Conservation (phyloP, 768 basidiomycete genomes). For the Tylopilus rubrobrunneus region DNA sequence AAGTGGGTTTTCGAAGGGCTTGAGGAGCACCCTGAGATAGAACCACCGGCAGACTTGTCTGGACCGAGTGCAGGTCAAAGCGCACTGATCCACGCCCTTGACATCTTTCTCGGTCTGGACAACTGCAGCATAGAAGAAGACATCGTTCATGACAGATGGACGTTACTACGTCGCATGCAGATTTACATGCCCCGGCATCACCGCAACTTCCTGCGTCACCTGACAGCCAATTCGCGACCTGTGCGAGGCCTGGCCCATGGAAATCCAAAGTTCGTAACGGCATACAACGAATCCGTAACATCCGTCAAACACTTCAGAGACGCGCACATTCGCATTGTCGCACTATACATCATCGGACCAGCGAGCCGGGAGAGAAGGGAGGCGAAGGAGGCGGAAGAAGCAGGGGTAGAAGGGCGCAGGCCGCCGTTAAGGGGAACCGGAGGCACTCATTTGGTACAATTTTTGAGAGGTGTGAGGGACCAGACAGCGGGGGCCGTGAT, state of each 20-base stretch:
- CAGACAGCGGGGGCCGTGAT: slow-evolving; percentile 52
- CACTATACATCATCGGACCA: slow-evolving; percentile 73
- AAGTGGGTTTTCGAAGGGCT: slow-evolving; percentile 62
- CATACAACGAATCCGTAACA: slow-evolving; percentile 62
- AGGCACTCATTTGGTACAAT: slow-evolving; percentile 72
- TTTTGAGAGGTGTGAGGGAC: slow-evolving; percentile 69
- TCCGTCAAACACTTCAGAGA: slow-evolving; percentile 74
- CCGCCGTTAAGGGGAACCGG: slow-evolving; percentile 64
- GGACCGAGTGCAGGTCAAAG: slow-evolving; percentile 86
- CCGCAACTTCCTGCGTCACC: slow-evolving; percentile 70
- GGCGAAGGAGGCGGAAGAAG: slow-evolving; percentile 1
- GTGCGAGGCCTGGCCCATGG: slow-evolving; percentile 44
- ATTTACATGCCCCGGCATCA: slow-evolving; percentile 82
- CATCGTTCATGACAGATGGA: slow-evolving; percentile 14
- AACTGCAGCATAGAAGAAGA: slow-evolving; percentile 29
- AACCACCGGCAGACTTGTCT: slow-evolving; percentile 52
- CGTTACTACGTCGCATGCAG: slow-evolving; percentile 72
- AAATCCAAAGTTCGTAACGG: slow-evolving; percentile 36
- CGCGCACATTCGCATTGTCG: slow-evolving; percentile 71
- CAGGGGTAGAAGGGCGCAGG: slow-evolving; percentile 19
- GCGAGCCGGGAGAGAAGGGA: slow-evolving; percentile 33
- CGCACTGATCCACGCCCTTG: slow-evolving; percentile 68
- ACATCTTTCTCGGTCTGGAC: slow-evolving; percentile 69
- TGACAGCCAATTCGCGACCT: slow-evolving; percentile 55
- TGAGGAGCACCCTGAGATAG: slow-evolving; percentile 41